Percentiles rank a stretch among this genome's conserved stretches.
Evolutionary conservation across 352 stramenopile genomes (phyloP).

Genomic region (Phytophthora sp.): DNA sequence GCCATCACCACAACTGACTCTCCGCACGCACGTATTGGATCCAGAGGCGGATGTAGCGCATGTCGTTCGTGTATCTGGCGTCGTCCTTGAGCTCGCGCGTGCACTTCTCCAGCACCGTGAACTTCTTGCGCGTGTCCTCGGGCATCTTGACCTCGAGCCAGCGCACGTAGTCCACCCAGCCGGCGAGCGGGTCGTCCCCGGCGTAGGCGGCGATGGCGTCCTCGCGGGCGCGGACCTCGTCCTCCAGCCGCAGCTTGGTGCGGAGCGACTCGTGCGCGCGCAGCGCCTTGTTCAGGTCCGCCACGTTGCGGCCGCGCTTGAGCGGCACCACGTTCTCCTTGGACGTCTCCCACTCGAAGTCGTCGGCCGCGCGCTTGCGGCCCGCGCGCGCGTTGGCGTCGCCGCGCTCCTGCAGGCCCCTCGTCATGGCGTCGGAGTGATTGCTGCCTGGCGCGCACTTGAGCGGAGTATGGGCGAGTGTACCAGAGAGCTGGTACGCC

Average conservation of each 20-base stretch:
- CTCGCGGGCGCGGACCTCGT: conserved; percentile 60
- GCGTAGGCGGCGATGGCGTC: conserved; percentile 49
- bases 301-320: conserved; percentile 78
- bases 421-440: conserved; percentile 28
- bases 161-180: conserved; percentile 77
- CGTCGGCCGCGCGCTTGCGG: conserved; percentile 45
- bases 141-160: conserved; percentile 86
- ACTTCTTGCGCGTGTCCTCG: conserved; percentile 84
- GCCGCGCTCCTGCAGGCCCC: background rate
- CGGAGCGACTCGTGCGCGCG: conserved; percentile 69
- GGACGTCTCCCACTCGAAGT: conserved; percentile 85
- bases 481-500: no score
- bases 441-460: conserved; percentile 36
- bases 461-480: no score
- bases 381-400: background rate
- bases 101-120: conserved; percentile 73
- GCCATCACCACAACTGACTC: background rate
- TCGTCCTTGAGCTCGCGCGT: conserved; percentile 74
- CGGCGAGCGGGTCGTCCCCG: conserved; percentile 70
- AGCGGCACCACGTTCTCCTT: conserved; percentile 91
- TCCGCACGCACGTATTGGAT: conserved; percentile 84
- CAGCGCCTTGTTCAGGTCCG: conserved; percentile 78
- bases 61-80: conserved; percentile 74
- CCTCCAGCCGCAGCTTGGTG: conserved; percentile 59
- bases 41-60: conserved; percentile 84